Percentiles rank a stretch among this genome's conserved stretches.
Conservation (phyloP, 2,329 filamentous ascomycete genomes). For the Neofusicoccum kwambonambiense region DNA sequence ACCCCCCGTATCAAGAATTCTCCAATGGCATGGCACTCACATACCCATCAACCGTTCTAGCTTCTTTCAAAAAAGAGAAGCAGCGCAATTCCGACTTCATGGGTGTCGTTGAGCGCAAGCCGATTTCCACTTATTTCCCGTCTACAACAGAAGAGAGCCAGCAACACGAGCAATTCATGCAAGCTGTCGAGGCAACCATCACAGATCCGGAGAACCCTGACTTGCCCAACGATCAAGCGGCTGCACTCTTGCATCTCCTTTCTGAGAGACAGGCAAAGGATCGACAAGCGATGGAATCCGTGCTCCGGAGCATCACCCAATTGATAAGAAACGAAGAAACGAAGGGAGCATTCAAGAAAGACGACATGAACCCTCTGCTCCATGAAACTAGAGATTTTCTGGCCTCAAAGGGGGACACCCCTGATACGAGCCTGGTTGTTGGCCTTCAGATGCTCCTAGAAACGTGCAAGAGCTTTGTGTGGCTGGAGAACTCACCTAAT, state of each 20-base stretch:
- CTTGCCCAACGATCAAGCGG: not conserved
- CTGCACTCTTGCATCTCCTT: not conserved
- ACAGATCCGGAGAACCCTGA: not conserved
- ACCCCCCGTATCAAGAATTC: not conserved
- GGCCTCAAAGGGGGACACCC: not conserved
- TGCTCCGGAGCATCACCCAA: not conserved
- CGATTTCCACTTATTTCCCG: not conserved
- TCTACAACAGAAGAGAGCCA: not conserved
- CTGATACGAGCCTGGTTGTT: not conserved
- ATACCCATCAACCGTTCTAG: not conserved
- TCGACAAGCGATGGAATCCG: not conserved
- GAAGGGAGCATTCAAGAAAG: not conserved
- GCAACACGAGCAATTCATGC: not conserved
- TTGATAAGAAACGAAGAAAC: not conserved
- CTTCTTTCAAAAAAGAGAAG: not conserved
- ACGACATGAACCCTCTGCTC: constrained; percentile 3
- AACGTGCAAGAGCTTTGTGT: constrained; percentile 9
- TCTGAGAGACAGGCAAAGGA: not conserved
- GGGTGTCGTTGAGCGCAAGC: not conserved
- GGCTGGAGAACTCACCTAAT: not conserved
- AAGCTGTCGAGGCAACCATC: not conserved
- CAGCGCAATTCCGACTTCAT: not conserved
- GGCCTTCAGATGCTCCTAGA: not conserved
- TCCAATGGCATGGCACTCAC: constrained; percentile 1
- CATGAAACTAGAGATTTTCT: not conserved